phyloP scores from a whole-genome alignment of 139 green algal species.

The Mesotaenium endlicherianum region DNA sequence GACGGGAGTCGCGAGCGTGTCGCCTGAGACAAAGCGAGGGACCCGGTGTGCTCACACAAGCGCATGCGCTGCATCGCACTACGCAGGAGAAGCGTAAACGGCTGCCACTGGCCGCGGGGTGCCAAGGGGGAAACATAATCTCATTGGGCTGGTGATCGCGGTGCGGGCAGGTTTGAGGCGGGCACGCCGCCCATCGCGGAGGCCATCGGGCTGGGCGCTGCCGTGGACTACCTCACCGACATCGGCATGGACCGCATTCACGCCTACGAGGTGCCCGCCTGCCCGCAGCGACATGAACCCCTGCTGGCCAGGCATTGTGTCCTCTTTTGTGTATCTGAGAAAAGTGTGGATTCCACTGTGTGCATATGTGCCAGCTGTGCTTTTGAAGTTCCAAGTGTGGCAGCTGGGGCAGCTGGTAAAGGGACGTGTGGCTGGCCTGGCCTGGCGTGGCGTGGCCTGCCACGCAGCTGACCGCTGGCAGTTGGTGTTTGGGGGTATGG shows the following conservation, averaged over 20 bases:
- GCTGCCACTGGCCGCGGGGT: not conserved
- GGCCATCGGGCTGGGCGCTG: constrained; percentile 73
- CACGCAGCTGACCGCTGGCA: not conserved
- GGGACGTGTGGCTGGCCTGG: not conserved
- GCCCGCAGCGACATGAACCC: too few species aligned
- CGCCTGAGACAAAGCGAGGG: not conserved
- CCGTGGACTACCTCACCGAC: constrained; percentile 70
- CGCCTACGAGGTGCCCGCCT: constrained; percentile 47
- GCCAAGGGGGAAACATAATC: not conserved
- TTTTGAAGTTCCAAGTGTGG: not conserved
- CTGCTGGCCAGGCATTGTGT: not conserved
- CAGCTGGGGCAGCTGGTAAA: not conserved
- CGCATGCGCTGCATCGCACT: too few species aligned
- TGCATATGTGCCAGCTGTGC: not conserved
- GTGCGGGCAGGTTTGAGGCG: constrained; percentile 81
- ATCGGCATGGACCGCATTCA: constrained; percentile 63
- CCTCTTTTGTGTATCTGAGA: not conserved
- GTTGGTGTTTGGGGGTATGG: too few species aligned
- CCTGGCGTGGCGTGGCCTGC: not conserved
- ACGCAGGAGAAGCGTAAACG: not conserved
- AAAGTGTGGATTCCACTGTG: not conserved
- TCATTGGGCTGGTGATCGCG: not conserved
- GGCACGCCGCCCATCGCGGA: constrained; percentile 94
- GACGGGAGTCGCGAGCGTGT: not conserved
- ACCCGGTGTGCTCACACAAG: too few species aligned